Evolutionary conservation across 306 rosid genomes (phyloP), one percentile per base, ranked within the genome.

Genomic region (Chamaecrista fasciculata): DNA sequence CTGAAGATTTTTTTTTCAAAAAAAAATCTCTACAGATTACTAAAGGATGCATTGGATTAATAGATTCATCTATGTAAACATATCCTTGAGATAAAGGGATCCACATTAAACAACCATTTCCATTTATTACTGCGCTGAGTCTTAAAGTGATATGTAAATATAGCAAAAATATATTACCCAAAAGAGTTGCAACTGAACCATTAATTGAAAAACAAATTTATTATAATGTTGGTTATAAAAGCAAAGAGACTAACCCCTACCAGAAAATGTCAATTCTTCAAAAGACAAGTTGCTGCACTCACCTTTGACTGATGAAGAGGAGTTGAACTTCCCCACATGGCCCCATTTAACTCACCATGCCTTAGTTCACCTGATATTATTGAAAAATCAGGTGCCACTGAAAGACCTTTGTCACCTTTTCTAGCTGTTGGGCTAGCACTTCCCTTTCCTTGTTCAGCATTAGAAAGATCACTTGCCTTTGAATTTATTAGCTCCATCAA

Each of bases 401-500:
- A 65, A 81, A 76, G 75, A 69, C 42, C 79, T 36, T 70, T 72
- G 18, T 78, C 57, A 63, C 82, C 87, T 78, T 70, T 74, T 67
- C 40, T 72, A 50, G 73, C 53, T 60, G 67, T 58, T 57, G 18
- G 52, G 53, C 52, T 47, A 50, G 55, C 69, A 31, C 60, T 55
- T 71, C 78, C 78, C 64, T 82, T 75, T 75, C 65, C 82, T 18
- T 64, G 49, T 31, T 66, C 85, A 73, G 15, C 59, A 71, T 50
- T 69, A 49, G 84, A 77, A 78, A 59, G 78, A 53, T 83, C 91
- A 60, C 76, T 72, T 37, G 78, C 85, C 86, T 85, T 90, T 21
- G 96, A 94, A 51, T 82, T 83, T 72, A 94, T 64, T 50, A 94
- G 70, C 66, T 71, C 85, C 86, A 88, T 76, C 70, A 94, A 73